Evolutionary conservation across 1,284 basidiomycete genomes (phyloP), one percentile per base, ranked within the genome.

Genomic region (Heliocybe sulcata): DNA sequence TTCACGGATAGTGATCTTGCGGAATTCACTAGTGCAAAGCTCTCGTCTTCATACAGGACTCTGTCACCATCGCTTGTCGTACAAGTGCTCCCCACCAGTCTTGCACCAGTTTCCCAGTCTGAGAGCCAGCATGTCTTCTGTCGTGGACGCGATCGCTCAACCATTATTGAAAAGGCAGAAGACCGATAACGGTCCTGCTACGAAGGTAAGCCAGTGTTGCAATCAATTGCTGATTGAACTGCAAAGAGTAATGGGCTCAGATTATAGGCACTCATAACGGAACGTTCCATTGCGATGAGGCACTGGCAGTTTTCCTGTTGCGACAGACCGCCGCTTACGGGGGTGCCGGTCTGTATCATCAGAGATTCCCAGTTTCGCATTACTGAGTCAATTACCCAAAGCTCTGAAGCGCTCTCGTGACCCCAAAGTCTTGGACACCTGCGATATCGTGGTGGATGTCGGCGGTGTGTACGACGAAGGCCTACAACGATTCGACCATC

Each of bases 381-480:
- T 16, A 45, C 38, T 2, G 14, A 29, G 35, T 49, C 19, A 49
- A 27, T 20, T 42, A 33, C 29, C 45, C 51, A 29, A 48, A 92
- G 92, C 79, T 60, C 68, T 98, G 47, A 87, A 87, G 64, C 82
- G 94, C 35, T 90, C 83, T 48, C 83, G 96, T 54, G 93, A 98
- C 67, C 84, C 88, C 0, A 80, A 78, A 11, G 70, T 90, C 52
- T 82, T 99, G 54, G 86, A 89, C 59, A 79, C 82, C 2, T 94
- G 94, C 64, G 87, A 94, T 64, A 94, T 99, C 66, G 93, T 99
- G n/a, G 94, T 99, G 35, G 96, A 99, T 68, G 96, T 99, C 55
- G 96, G 97, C 16, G 95, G 92, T 9, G 81, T 91, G 19, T 99
- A 99, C 69, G 92, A 95, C 57, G 82, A 87, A 62, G 74, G 73